Conservation (phyloP, 768 basidiomycete genomes). For the Pulveroboletus sp. region DNA sequence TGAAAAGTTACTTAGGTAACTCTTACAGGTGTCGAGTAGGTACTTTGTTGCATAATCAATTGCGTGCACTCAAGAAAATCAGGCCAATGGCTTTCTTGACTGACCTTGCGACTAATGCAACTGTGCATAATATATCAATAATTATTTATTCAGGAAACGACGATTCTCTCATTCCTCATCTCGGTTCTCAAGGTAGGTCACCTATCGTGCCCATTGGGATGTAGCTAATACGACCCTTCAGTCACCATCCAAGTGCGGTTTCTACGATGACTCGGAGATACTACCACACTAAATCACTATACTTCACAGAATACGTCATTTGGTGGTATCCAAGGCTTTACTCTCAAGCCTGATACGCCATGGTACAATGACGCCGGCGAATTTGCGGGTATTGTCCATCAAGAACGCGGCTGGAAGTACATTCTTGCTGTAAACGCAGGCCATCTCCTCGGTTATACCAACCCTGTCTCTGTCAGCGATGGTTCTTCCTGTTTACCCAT, state of each 20-base stretch:
- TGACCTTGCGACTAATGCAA: constrained; percentile 62
- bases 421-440: constrained; percentile 36
- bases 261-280: neutral
- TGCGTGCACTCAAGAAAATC: constrained; percentile 8
- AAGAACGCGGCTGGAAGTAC: constrained; percentile 61
- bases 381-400: constrained; percentile 66
- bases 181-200: constrained; percentile 54
- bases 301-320: constrained; percentile 65
- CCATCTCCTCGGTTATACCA: constrained; percentile 35
- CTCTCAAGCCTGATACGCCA: constrained; percentile 59
- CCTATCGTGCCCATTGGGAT: neutral
- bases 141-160: constrained; percentile 67
- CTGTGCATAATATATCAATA: constrained; percentile 46
- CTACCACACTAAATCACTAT: neutral
- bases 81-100: constrained; percentile 62
- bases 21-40: constrained; percentile 33
- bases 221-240: constrained; percentile 22
- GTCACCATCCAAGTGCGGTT: constrained; percentile 51
- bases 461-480: constrained; percentile 43
- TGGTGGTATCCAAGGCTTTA: constrained; percentile 72
- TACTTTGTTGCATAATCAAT: neutral
- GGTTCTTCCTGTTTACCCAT: neutral
- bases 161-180: constrained; percentile 60
- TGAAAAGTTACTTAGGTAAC: neutral
- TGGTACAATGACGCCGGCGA: constrained; percentile 58